phyloP scores from a whole-genome alignment of 225 moss, liverwort and hornwort species.

The Sphagnum contortum region DNA sequence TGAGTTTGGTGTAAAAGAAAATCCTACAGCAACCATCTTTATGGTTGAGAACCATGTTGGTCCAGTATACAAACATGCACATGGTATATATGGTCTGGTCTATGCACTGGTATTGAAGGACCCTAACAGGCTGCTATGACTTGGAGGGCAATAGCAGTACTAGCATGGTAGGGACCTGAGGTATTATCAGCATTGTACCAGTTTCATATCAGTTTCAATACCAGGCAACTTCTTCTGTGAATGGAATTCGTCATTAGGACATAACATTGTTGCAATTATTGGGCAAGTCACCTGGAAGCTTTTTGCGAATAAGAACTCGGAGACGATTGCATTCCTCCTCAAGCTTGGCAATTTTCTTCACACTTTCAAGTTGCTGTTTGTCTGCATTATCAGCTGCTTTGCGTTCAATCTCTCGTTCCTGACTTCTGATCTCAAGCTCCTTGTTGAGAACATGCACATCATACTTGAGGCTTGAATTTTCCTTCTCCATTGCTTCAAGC shows the following conservation, averaged over 20 bases:
- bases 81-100: neutral
- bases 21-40: no score
- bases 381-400: slow-evolving; percentile 54
- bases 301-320: slow-evolving; percentile 59
- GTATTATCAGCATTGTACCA: neutral
- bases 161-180: no score
- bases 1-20: neutral
- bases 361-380: slow-evolving; percentile 59
- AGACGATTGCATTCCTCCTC: slow-evolving; percentile 69
- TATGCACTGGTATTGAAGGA: neutral
- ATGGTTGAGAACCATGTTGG: no score
- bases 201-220: no score
- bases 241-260: neutral
- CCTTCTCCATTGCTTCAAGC: slow-evolving; percentile 57
- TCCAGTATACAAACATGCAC: no score
- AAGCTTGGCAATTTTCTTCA: slow-evolving; percentile 62
- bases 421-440: slow-evolving; percentile 62
- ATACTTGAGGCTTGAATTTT: slow-evolving; percentile 55
- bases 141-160: no score
- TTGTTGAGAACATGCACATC: slow-evolving; percentile 64
- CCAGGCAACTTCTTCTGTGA: no score
- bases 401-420: slow-evolving; percentile 57
- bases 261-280: neutral
- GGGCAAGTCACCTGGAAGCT: slow-evolving; percentile 36
- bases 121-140: no score